phyloP scores from a whole-genome alignment of 179 eudicot genomes.

The Beta lomatogona region DNA sequence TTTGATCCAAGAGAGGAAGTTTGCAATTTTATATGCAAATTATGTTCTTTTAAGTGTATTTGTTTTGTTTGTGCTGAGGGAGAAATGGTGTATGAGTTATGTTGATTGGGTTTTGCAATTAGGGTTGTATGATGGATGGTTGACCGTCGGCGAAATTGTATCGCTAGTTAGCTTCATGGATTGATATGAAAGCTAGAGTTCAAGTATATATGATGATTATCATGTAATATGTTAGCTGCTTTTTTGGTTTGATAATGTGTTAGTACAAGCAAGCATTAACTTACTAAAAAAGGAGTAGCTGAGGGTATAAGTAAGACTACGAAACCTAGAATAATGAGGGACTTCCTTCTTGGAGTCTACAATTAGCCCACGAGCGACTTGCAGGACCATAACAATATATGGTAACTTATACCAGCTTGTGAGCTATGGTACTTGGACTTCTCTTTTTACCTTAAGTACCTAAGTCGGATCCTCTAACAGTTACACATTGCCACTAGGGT shows the following conservation, averaged over 20 bases:
- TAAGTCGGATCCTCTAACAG: background rate
- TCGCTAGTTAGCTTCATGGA: no score
- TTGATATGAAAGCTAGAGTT: background rate
- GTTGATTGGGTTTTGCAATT: conserved; percentile 1
- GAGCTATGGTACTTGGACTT: background rate
- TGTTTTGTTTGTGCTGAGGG: background rate
- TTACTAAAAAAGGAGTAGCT: no score
- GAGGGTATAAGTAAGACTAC: background rate
- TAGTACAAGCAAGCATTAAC: no score
- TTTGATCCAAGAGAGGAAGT: background rate
- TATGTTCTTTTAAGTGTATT: no score
- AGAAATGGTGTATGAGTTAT: background rate
- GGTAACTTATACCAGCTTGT: background rate
- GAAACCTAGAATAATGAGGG: background rate
- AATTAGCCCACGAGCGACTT: background rate
- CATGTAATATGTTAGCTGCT: no score
- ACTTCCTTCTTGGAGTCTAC: background rate
- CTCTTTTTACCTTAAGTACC: background rate
- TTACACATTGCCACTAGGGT: background rate
- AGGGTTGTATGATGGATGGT: background rate
- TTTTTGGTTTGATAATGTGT: no score
- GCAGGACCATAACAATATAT: background rate
- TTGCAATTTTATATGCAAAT: background rate
- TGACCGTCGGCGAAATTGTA: background rate
- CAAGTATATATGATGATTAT: background rate